These are phyloP conservation scores for Escallonia rubra DNA, from an alignment of 129 eudicot species.

Conservation along the genomic window DNA sequence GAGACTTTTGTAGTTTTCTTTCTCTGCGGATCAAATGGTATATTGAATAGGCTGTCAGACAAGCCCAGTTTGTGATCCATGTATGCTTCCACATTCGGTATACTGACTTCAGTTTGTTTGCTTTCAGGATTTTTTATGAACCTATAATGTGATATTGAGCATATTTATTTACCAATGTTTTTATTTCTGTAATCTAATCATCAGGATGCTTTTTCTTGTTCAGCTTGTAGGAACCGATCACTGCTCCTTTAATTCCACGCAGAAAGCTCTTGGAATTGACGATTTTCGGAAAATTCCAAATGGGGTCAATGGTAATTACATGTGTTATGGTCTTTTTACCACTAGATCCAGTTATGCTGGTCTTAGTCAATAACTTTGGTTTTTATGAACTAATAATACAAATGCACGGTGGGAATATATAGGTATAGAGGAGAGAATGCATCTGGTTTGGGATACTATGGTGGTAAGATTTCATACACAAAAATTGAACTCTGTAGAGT, in stretches of 20 bases:
- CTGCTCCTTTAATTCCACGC: conserved; percentile 87
- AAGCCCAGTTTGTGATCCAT: too few relatives aligned
- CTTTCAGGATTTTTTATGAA: neutral
- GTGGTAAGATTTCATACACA: conserved; percentile 58
- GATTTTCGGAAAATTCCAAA: conserved; percentile 97
- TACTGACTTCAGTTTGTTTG: neutral
- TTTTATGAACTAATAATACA: neutral
- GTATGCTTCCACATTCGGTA: too few relatives aligned
- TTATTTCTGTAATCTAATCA: neutral
- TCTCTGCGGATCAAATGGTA: too few relatives aligned
- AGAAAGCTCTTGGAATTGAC: conserved; percentile 73
- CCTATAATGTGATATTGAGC: neutral
- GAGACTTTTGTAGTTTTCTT: too few relatives aligned
- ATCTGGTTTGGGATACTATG: conserved; percentile 92
- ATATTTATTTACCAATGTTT: neutral
- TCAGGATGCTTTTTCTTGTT: conserved; percentile 15
- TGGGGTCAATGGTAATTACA: conserved; percentile 82
- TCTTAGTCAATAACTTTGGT: neutral
- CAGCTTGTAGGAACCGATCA: conserved; percentile 99
- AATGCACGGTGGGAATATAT: conserved; percentile 3
- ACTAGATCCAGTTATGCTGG: neutral
- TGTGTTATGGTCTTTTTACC: conserved; percentile 6
- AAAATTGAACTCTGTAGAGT: too few relatives aligned
- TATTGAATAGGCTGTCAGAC: too few relatives aligned
- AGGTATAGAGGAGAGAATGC: conserved; percentile 99